Evolutionary conservation across 306 rosid species (phyloP).

Genomic region (Ammopiptanthus mongolicus): DNA sequence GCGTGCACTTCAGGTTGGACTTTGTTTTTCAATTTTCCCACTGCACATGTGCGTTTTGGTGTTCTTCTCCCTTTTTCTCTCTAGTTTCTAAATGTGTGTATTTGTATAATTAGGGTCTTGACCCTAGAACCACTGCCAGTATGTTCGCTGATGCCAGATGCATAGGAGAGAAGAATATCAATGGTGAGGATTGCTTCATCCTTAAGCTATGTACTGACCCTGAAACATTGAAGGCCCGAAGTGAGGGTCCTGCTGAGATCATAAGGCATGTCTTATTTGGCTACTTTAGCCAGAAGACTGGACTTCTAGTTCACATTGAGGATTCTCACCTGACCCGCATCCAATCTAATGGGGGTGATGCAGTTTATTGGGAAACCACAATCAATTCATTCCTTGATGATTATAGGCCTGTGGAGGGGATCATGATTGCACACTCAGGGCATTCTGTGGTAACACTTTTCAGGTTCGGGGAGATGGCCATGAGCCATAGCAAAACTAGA

Average conservation of each 20-base stretch:
- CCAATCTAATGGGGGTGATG: slow-evolving; percentile 83
- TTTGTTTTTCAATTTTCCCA: neutral
- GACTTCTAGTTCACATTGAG: slow-evolving; percentile 92
- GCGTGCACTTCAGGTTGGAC: slow-evolving; percentile 86
- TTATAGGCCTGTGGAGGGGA: slow-evolving; percentile 93
- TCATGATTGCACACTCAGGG: slow-evolving; percentile 97
- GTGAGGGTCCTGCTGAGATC: slow-evolving; percentile 98
- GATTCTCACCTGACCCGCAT: slow-evolving; percentile 96
- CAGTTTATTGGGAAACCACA: slow-evolving; percentile 97
- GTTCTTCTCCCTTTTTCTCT: neutral
- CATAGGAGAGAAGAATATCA: slow-evolving; percentile 90
- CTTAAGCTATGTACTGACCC: slow-evolving; percentile 93
- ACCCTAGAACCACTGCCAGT: slow-evolving; percentile 88
- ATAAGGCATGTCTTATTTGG: slow-evolving; percentile 94
- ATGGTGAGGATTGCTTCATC: slow-evolving; percentile 95
- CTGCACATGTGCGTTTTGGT: neutral
- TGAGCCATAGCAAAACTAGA: slow-evolving; percentile 95
- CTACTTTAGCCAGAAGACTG: slow-evolving; percentile 96
- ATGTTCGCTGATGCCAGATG: slow-evolving; percentile 88
- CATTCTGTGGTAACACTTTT: slow-evolving; percentile 91
- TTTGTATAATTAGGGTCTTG: slow-evolving; percentile 70
- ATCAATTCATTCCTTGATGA: slow-evolving; percentile 91
- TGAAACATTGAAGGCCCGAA: slow-evolving; percentile 78
- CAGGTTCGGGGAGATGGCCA: slow-evolving; percentile 96
- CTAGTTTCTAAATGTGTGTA: neutral